phyloP scores from a whole-genome alignment of 139 green algal genomes.

The Ostreobium quekettii region DNA sequence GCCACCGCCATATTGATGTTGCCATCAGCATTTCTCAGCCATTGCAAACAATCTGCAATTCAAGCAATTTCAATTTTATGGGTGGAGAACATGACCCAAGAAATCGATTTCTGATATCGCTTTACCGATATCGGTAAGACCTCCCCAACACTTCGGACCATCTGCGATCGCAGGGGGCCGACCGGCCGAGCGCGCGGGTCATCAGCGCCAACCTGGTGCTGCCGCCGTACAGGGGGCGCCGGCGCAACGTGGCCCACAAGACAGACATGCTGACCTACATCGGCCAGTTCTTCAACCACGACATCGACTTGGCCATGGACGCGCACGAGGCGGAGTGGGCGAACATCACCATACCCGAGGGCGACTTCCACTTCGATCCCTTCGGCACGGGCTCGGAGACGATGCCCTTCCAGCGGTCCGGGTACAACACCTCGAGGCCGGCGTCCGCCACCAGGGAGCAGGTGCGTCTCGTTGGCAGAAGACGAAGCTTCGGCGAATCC shows the following conservation, averaged over 20 bases:
- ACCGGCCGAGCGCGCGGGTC: background rate
- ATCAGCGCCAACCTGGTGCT: background rate
- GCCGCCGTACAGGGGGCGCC: conserved; percentile 3
- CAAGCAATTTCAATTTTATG: no score
- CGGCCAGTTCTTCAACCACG: conserved; percentile 9
- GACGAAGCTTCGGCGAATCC: no score
- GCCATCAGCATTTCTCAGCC: no score
- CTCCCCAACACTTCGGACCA: background rate
- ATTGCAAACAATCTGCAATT: no score
- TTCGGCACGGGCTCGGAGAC: background rate
- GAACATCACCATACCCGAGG: conserved; percentile 1
- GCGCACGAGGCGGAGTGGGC: background rate
- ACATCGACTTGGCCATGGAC: background rate
- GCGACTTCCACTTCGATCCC: conserved; percentile 5
- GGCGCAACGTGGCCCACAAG: background rate
- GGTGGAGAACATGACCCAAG: no score
- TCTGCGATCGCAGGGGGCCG: no score
- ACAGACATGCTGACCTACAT: conserved; percentile 11
- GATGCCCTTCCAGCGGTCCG: conserved; percentile 2
- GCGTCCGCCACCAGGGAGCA: background rate
- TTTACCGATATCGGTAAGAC: background rate
- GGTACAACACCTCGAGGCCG: background rate
- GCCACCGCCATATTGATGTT: no score
- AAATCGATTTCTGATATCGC: background rate
- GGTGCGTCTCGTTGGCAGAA: no score